These are phyloP conservation scores for Neopestalotiopsis sp. DNA, from an alignment of 2,329 filamentous ascomycete genomes.

Conservation along the genomic window DNA sequence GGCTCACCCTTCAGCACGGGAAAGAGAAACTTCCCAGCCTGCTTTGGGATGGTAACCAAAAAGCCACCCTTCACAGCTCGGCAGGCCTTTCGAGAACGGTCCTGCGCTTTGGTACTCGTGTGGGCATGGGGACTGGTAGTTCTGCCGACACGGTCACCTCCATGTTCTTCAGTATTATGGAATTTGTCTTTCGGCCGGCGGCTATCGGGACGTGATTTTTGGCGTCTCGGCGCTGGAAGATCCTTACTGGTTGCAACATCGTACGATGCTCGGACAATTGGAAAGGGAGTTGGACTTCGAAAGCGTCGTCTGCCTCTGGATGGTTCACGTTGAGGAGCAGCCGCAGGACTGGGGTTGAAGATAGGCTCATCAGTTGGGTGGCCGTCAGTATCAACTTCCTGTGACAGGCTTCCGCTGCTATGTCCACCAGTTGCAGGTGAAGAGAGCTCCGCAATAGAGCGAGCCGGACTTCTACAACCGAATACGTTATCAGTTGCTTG, in stretches of 20 bases:
- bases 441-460: background rate
- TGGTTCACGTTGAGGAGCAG: background rate
- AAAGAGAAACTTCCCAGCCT: conserved; percentile 25
- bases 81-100: background rate
- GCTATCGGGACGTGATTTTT: background rate
- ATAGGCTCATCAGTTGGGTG: background rate
- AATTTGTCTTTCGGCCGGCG: background rate
- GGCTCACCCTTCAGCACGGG: conserved; percentile 28
- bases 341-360: background rate
- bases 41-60: background rate
- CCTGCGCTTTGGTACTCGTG: background rate
- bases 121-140: background rate
- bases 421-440: background rate
- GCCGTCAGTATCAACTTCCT: background rate
- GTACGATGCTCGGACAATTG: background rate
- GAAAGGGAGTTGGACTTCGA: background rate
- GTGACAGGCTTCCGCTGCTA: background rate
- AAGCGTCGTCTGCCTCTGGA: background rate
- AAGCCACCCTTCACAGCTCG: background rate
- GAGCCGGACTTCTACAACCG: background rate
- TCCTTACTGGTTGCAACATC: background rate
- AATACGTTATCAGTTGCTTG: background rate
- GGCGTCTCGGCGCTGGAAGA: background rate
- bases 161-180: background rate
- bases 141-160: background rate